Evolutionary conservation across 805 yeast species (phyloP).

Genomic region (Wickerhamiella occidentalis): DNA sequence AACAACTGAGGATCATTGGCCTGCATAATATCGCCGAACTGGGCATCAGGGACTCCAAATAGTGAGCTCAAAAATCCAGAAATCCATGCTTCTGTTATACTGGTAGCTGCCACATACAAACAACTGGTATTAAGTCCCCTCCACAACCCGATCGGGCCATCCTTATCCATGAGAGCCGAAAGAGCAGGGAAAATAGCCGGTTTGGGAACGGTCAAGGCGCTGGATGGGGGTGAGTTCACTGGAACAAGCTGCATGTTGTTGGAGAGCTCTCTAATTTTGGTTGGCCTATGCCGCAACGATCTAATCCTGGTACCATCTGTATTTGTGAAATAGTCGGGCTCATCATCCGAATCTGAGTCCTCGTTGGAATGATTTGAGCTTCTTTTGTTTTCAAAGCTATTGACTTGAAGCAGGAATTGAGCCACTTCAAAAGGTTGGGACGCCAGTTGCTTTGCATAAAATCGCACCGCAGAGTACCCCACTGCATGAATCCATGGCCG

Average conservation of each 20-base stretch:
- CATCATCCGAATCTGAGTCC: slow-evolving; percentile 20
- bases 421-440: slow-evolving; percentile 86
- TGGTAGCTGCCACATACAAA: slow-evolving; percentile 57
- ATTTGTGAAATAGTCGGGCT: slow-evolving; percentile 33
- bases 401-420: slow-evolving; percentile 67
- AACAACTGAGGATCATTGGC: slow-evolving; percentile 64
- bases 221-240: background rate
- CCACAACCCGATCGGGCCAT: slow-evolving; percentile 51
- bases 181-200: slow-evolving; percentile 27
- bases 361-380: slow-evolving; percentile 12
- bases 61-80: slow-evolving; percentile 78
- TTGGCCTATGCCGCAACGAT: slow-evolving; percentile 3
- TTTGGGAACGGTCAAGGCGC: background rate
- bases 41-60: slow-evolving; percentile 76
- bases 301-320: slow-evolving; percentile 3
- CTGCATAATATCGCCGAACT: slow-evolving; percentile 57
- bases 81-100: slow-evolving; percentile 81
- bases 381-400: slow-evolving; percentile 28
- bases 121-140: slow-evolving; percentile 69
- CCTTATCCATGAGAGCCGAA: slow-evolving; percentile 48
- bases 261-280: slow-evolving; percentile 6
- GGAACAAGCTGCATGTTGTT: slow-evolving; percentile 13
- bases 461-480: slow-evolving; percentile 48
- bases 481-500: slow-evolving; percentile 46
- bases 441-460: slow-evolving; percentile 54